Conservation (phyloP, 208 protist species). For the Leishmania tarentolae region DNA sequence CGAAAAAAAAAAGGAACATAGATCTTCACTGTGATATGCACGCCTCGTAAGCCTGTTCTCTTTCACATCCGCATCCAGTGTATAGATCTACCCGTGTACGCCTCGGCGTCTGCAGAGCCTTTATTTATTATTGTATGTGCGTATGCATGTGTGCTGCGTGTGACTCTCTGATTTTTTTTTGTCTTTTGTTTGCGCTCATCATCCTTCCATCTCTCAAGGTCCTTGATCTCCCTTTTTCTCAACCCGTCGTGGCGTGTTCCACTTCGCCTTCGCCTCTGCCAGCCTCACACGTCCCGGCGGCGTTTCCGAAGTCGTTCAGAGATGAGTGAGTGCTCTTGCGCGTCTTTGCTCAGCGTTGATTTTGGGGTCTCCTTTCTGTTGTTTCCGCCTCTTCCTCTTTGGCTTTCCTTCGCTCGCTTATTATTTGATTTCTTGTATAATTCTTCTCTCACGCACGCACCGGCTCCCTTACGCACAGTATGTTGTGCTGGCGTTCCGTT, state of each 20-base stretch:
- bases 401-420: neutral
- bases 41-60: neutral
- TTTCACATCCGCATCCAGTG: neutral
- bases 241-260: neutral
- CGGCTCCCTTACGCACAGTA: neutral
- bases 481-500: neutral
- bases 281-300: neutral
- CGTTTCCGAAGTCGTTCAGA: neutral
- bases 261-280: neutral
- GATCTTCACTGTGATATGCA: neutral
- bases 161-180: neutral
- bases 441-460: neutral
- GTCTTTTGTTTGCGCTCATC: neutral
- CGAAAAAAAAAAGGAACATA: neutral
- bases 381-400: neutral
- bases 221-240: neutral
- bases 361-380: neutral
- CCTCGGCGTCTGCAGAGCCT: neutral
- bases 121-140: neutral
- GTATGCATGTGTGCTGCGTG: neutral
- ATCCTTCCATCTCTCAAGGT: neutral
- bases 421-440: neutral
- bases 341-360: neutral
- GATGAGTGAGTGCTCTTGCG: neutral
- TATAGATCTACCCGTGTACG: neutral